Percentiles rank a stretch among this genome's conserved stretches.
phyloP scores from a whole-genome alignment of 2,329 filamentous ascomycete species.

The Pyricularia grisea region DNA sequence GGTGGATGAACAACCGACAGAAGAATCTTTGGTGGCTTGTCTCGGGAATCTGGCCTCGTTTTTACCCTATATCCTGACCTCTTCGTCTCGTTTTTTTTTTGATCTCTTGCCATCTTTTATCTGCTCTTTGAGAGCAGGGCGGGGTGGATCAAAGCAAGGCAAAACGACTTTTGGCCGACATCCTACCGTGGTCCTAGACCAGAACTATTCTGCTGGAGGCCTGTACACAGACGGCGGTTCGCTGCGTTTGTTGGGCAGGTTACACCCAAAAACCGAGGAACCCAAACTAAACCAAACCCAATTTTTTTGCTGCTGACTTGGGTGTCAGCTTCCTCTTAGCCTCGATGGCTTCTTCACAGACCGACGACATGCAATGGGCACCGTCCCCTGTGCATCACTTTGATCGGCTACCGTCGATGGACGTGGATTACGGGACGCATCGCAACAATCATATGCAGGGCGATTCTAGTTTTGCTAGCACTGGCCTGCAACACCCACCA shows the following conservation, averaged over 20 bases:
- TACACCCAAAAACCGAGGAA: not conserved
- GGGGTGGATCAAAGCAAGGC: not conserved
- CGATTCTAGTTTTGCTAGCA: not conserved
- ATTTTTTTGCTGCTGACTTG: not conserved
- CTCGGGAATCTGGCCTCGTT: not conserved
- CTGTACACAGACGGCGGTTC: not conserved
- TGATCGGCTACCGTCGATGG: not conserved
- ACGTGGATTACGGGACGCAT: not conserved
- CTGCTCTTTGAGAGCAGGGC: not conserved
- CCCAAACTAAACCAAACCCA: not conserved
- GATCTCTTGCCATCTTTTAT: not conserved
- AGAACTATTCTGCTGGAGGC: not conserved
- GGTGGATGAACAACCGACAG: not conserved
- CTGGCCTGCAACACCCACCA: not conserved
- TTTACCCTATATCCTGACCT: not conserved
- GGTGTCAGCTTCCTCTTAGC: not conserved
- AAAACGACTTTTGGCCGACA: not conserved
- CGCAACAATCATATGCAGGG: not conserved
- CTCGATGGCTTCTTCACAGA: not conserved
- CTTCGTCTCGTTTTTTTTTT: not conserved
- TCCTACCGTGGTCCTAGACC: not conserved
- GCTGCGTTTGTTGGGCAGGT: not conserved
- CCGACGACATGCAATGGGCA: constrained; percentile 1
- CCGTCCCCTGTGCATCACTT: not conserved
- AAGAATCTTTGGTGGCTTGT: not conserved